A percentile compares a stretch with the other conserved stretches of the same genome.
Evolutionary conservation across 1,139 yeast genomes (phyloP).

Genomic region (Suzukiozyma palmioleophila): DNA sequence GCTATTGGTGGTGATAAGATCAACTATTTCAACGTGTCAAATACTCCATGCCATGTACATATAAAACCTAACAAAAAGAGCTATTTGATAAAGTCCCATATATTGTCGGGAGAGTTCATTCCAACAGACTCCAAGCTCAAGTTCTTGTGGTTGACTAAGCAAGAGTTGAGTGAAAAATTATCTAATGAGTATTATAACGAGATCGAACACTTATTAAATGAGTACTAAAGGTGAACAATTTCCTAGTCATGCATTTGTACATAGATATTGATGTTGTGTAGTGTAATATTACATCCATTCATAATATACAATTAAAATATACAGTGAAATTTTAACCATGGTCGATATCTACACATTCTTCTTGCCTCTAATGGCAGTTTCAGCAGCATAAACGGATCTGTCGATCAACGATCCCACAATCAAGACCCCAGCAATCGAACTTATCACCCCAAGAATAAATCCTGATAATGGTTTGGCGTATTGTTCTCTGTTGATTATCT

Average conservation of each 20-base stretch:
- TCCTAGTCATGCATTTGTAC: not conserved
- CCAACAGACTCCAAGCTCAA: slow-evolving; percentile 36
- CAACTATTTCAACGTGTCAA: slow-evolving; percentile 87
- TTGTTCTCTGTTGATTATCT: slow-evolving; percentile 80
- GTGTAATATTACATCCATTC: not conserved
- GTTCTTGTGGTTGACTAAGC: slow-evolving; percentile 81
- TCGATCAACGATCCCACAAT: slow-evolving; percentile 90
- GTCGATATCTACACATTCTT: slow-evolving; percentile 39
- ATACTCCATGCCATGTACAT: slow-evolving; percentile 76
- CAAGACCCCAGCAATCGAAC: slow-evolving; percentile 89
- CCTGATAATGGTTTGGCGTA: slow-evolving; percentile 81
- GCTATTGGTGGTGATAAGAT: slow-evolving; percentile 69
- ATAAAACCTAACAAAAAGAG: slow-evolving; percentile 32
- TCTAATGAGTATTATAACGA: slow-evolving; percentile 51
- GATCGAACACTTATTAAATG: slow-evolving; percentile 50
- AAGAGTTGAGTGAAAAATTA: slow-evolving; percentile 62
- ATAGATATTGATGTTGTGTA: not conserved
- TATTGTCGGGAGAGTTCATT: slow-evolving; percentile 78
- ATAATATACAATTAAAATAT: not conserved
- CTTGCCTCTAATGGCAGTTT: slow-evolving; percentile 70
- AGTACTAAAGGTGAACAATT: slow-evolving; percentile 11
- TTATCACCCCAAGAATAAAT: slow-evolving; percentile 76
- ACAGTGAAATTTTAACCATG: not conserved
- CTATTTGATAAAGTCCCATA: slow-evolving; percentile 82
- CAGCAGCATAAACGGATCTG: slow-evolving; percentile 85